Base-by-base conservation (phyloP, 164 flowering plant genomes). In the Pachysandra terminalis region DNA sequence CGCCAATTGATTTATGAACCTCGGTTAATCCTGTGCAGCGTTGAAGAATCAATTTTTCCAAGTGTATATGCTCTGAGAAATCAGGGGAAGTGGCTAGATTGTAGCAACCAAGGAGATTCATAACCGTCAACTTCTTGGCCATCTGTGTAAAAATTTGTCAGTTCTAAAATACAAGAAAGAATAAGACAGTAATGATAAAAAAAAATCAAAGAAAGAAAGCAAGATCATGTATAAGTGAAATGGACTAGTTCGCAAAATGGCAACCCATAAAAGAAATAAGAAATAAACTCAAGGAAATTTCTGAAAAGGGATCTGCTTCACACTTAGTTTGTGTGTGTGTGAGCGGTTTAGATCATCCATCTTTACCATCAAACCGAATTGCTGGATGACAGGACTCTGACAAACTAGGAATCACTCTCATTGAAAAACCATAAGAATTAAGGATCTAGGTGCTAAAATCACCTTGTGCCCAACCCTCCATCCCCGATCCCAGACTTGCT, bases 31-130 rank as follows among this genome's bases (percentile, higher is more conserved):
- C 23, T 3, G 0, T n/a, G 67, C 89, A 83, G 9, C 16, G 25
- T 72, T 77, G 74, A 19, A 81, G 80, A 40, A 75, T 67, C 27
- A 85, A 58, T 63, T 78, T 83, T 68, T 81, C 76, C 76, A 85
- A 58, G 14, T 21, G 7, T 51, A 13, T 41, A 53, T 74, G 63
- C 4, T 35, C 66, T 32, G 85, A 77, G 65, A 85, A 75, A 78
- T 85, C 85, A 37, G 89, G 89, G 63, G 76, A 59, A 55, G 37
- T 58, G 19, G 65, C 57, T 40, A 81, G 69, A 54, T 73, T 54
- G 28, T 7, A 19, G 72, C 84, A 83, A 22, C 67, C 63, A 1
- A 16, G 53, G 19, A 85, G 83, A 71, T 83, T 81, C 73, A 83
- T 1, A 27, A 83, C 81, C 72, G 37, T 62, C 80, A 83, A 71